These are phyloP conservation scores for Cubamyces lactineus DNA, from an alignment of 768 basidiomycete species.

Conservation along the genomic window DNA sequence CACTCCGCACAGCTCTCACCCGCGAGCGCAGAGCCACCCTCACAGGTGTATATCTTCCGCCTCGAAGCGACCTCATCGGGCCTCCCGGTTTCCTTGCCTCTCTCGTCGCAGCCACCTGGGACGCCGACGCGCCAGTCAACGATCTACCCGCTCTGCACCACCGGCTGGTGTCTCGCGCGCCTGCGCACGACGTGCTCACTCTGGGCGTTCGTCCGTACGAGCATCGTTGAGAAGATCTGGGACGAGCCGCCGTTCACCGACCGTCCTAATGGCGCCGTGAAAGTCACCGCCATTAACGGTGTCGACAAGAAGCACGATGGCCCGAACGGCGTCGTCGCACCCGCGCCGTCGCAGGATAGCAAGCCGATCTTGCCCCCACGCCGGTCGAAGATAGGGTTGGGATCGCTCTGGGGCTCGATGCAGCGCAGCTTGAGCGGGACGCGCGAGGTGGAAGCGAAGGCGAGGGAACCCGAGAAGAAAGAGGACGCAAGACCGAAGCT, in stretches of 20 bases:
- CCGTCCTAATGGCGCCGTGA: neutral
- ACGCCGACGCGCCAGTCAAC: conserved; percentile 40
- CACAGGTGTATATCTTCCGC: conserved; percentile 71
- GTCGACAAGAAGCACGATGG: conserved; percentile 22
- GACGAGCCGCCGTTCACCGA: conserved; percentile 54
- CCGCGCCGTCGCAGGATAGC: neutral
- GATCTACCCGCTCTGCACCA: conserved; percentile 80
- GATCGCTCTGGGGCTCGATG: conserved; percentile 36
- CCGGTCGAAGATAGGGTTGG: conserved; percentile 31
- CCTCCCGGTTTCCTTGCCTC: conserved; percentile 30
- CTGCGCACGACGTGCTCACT: conserved; percentile 86
- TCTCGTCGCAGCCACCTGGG: conserved; percentile 28
- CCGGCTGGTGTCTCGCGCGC: conserved; percentile 85
- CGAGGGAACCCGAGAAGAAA: conserved; percentile 17
- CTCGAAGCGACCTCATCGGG: conserved; percentile 43
- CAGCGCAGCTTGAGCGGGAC: conserved; percentile 32
- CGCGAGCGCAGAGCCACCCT: conserved; percentile 35
- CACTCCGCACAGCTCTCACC: conserved; percentile 25
- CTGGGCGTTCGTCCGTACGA: conserved; percentile 85
- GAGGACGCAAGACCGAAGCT: conserved; percentile 22
- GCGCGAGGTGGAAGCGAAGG: conserved; percentile 16
- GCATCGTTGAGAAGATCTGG: conserved; percentile 87
- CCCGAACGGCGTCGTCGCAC: conserved; percentile 14
- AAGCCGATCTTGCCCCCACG: conserved; percentile 22
- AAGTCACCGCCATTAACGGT: conserved; percentile 23